phyloP scores from a whole-genome alignment of 352 stramenopile species.

The Elongisporangium anandrum region DNA sequence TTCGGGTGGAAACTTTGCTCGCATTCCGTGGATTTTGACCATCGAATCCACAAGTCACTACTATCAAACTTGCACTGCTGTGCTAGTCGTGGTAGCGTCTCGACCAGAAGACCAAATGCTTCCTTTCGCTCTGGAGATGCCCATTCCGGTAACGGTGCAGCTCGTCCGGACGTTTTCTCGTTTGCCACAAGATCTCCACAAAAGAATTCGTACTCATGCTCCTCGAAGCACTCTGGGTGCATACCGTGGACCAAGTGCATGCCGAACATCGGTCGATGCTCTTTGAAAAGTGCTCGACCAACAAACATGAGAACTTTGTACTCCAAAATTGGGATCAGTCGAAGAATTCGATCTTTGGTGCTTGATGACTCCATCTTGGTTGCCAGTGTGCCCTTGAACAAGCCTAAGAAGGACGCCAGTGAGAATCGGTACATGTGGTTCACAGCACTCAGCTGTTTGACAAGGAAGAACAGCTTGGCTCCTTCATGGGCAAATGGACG shows the following conservation, averaged over 20 bases:
- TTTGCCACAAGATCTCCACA: constrained; percentile 71
- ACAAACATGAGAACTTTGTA: constrained; percentile 91
- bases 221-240: constrained; percentile 90
- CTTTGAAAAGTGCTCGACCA: constrained; percentile 91
- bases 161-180: constrained; percentile 14
- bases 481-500: constrained; percentile 86
- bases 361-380: constrained; percentile 77
- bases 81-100: constrained; percentile 65
- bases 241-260: constrained; percentile 93
- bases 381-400: constrained; percentile 84
- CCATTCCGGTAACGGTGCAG: constrained; percentile 57
- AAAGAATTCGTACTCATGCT: constrained; percentile 93
- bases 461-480: constrained; percentile 92
- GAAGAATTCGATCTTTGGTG: constrained; percentile 77
- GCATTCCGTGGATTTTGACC: constrained; percentile 85
- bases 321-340: constrained; percentile 86
- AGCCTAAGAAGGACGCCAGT: constrained; percentile 81
- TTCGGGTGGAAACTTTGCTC: constrained; percentile 90
- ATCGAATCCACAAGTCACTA: constrained; percentile 85
- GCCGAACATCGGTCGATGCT: constrained; percentile 91
- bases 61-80: constrained; percentile 83
- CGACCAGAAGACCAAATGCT: constrained; percentile 71
- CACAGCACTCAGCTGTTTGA: constrained; percentile 85
- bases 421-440: constrained; percentile 97
- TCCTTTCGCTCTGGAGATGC: constrained; percentile 82